Conservation (phyloP, 129 eudicot species). For the Escallonia herrerae region DNA sequence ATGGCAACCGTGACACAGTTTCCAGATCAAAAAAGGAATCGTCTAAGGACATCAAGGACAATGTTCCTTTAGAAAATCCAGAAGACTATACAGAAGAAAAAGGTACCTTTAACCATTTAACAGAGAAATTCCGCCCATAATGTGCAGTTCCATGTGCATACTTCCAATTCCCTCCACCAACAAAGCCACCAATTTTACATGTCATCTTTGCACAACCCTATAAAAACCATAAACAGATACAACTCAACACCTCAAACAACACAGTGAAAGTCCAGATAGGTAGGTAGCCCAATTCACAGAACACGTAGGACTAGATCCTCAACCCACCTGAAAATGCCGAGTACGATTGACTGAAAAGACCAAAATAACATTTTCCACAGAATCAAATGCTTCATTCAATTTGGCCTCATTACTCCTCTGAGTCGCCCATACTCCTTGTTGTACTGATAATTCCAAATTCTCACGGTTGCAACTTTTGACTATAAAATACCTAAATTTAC, state of each 20-base stretch:
- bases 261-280: background rate
- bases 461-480: constrained; percentile 98
- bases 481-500: constrained; percentile 71
- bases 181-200: constrained; percentile 79
- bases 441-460: constrained; percentile 88
- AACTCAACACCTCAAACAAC: constrained; percentile 5
- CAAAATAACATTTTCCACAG: constrained; percentile 80
- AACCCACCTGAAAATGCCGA: constrained; percentile 84
- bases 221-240: constrained; percentile 8
- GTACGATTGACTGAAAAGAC: constrained; percentile 93
- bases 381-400: constrained; percentile 93
- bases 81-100: background rate
- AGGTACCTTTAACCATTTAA: constrained; percentile 93
- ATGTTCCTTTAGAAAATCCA: background rate
- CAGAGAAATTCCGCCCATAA: constrained; percentile 87
- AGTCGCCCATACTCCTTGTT: constrained; percentile 99
- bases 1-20: too few relatives aligned
- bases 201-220: constrained; percentile 98
- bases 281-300: background rate
- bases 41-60: too few relatives aligned
- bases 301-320: background rate
- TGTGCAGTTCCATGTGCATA: constrained; percentile 94
- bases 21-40: too few relatives aligned
- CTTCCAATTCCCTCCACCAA: constrained; percentile 96
- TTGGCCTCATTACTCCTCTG: constrained; percentile 97